Evolutionary conservation across 1,284 basidiomycete species (phyloP).

Genomic region (Trichosporon coremiiforme): DNA sequence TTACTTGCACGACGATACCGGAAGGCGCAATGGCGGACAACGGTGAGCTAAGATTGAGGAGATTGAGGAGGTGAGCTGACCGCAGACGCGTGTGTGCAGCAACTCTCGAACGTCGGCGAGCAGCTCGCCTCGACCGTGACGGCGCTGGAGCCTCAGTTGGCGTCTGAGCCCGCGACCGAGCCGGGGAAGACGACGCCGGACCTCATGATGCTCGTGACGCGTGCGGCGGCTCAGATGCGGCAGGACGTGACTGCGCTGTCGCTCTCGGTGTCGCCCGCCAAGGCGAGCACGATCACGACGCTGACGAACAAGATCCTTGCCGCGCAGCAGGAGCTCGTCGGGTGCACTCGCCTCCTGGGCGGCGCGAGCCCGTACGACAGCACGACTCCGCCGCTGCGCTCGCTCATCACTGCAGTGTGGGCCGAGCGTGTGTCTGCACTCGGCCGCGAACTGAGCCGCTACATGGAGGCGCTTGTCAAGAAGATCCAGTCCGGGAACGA

Average conservation of each 20-base stretch:
- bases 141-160: slow-evolving; percentile 7
- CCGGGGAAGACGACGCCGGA: not conserved
- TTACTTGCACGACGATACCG: not conserved
- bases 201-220: not conserved
- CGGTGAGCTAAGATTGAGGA: not conserved
- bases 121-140: slow-evolving; percentile 28
- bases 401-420: slow-evolving; percentile 39
- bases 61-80: slow-evolving; percentile 28
- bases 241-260: slow-evolving; percentile 13
- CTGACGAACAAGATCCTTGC: slow-evolving; percentile 3
- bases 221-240: not conserved
- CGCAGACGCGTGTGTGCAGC: slow-evolving; percentile 18
- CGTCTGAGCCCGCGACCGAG: slow-evolving; percentile 10
- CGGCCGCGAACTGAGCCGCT: slow-evolving; percentile 33
- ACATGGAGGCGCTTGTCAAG: slow-evolving; percentile 36
- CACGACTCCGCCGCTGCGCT: not conserved
- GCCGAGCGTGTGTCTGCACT: slow-evolving; percentile 35
- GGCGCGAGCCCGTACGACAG: slow-evolving; percentile 2
- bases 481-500: slow-evolving; percentile 27
- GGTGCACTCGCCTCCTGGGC: not conserved
- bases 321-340: not conserved
- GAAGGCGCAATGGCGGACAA: not conserved
- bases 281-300: not conserved
- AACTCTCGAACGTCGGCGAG: slow-evolving; percentile 45
- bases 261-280: not conserved